Evolutionary conservation across 2,329 filamentous ascomycete species (phyloP).

Genomic region (Sporothrix mexicana): DNA sequence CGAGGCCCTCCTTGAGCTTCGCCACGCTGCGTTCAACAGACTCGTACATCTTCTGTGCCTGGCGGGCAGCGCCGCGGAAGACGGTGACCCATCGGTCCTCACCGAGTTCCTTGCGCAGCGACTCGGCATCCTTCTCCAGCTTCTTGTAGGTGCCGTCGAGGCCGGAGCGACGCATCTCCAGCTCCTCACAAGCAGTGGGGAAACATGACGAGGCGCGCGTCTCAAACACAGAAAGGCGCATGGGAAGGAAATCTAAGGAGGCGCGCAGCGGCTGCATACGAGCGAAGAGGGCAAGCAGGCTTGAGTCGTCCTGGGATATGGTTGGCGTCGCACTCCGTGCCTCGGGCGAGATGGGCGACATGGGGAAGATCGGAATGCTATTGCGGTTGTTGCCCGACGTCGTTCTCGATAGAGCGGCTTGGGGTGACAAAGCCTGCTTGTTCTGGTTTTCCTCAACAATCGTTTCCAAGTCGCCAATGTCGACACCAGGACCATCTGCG

Average conservation of each 20-base stretch:
- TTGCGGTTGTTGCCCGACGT: slow-evolving; percentile 64
- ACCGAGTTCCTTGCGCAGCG: slow-evolving; percentile 84
- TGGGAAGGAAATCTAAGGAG: slow-evolving; percentile 92
- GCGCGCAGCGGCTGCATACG: slow-evolving; percentile 93
- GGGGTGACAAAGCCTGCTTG: slow-evolving; percentile 20
- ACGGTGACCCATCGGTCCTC: slow-evolving; percentile 97
- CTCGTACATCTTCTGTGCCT: slow-evolving; percentile 96
- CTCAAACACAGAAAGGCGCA: slow-evolving; percentile 88
- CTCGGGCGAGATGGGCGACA: slow-evolving; percentile 63
- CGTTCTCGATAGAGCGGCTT: slow-evolving; percentile 53
- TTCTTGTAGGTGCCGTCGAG: slow-evolving; percentile 88
- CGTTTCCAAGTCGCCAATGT: slow-evolving; percentile 88
- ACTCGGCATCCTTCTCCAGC: slow-evolving; percentile 88
- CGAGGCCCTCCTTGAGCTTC: slow-evolving; percentile 81
- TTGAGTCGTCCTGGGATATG: slow-evolving; percentile 79
- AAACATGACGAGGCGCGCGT: slow-evolving; percentile 77
- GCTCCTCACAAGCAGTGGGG: slow-evolving; percentile 87
- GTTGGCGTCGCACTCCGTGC: slow-evolving; percentile 52
- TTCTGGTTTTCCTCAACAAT: slow-evolving; percentile 81
- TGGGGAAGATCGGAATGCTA: slow-evolving; percentile 69
- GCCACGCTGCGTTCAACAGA: slow-evolving; percentile 86
- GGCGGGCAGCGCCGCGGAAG: slow-evolving; percentile 88
- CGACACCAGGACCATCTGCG: slow-evolving; percentile 64
- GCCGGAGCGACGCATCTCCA: slow-evolving; percentile 74
- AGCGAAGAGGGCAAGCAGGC: slow-evolving; percentile 86